These are phyloP conservation scores for Eucalyptus tenuipes DNA, from an alignment of 345 rosid genomes.

Conservation along the genomic window DNA sequence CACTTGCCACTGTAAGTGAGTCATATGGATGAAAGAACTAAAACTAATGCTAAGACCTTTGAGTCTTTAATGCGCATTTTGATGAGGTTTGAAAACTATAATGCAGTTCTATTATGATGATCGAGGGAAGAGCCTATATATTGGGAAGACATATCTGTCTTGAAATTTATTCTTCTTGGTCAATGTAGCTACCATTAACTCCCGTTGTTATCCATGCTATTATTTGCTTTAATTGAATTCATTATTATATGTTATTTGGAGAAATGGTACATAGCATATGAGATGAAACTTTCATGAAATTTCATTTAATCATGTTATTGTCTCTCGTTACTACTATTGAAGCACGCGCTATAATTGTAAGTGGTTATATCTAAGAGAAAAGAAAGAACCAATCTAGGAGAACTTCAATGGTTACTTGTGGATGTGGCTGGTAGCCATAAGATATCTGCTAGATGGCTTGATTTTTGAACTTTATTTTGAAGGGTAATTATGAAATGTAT, in stretches of 20 bases:
- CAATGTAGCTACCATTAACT: neutral
- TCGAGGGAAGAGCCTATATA: neutral
- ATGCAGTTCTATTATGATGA: neutral
- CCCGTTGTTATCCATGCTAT: neutral
- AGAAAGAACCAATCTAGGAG: neutral
- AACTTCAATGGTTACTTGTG: neutral
- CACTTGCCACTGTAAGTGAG: too few species aligned
- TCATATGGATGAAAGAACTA: too few species aligned
- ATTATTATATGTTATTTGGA: neutral
- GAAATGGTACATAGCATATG: neutral
- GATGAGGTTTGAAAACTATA: neutral
- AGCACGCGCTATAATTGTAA: fast-evolving
- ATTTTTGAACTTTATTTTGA: too few species aligned
- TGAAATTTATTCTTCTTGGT: neutral
- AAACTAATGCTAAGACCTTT: neutral
- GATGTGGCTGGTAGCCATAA: neutral
- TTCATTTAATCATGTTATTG: neutral
- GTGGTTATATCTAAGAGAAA: neutral
- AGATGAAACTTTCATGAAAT: neutral
- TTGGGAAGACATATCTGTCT: neutral
- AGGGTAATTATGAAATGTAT: too few species aligned
- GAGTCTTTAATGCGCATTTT: neutral
- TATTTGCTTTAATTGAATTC: neutral
- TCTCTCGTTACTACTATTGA: neutral
- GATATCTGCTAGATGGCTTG: neutral